Evolutionary conservation across 176 grass and related monocot species (phyloP).

Genomic region (Rhynchospora tenuis): DNA sequence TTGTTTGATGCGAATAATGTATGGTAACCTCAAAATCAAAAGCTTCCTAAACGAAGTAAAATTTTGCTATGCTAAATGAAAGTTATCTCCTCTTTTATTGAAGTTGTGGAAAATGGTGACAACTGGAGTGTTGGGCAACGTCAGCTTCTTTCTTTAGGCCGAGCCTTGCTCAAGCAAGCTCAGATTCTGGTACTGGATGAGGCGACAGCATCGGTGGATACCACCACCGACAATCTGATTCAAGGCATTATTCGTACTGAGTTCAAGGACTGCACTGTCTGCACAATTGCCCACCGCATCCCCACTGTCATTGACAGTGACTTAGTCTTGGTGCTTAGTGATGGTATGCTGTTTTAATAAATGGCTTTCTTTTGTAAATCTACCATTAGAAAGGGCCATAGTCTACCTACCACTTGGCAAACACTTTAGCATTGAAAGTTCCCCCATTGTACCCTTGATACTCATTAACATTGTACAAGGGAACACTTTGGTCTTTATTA

Average conservation of each 20-base stretch:
- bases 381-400: background rate
- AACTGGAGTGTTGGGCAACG: conserved; percentile 99
- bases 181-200: conserved; percentile 94
- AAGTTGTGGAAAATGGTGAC: conserved; percentile 93
- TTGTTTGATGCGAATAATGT: background rate
- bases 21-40: background rate
- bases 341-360: conserved; percentile 42
- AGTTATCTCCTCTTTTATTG: conserved; percentile 2
- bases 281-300: conserved; percentile 94
- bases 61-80: background rate
- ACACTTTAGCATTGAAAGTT: background rate
- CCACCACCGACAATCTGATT: conserved; percentile 94
- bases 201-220: conserved; percentile 95
- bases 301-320: conserved; percentile 99
- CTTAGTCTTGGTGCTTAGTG: conserved; percentile 79
- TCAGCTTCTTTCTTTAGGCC: conserved; percentile 90
- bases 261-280: conserved; percentile 87
- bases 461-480: background rate
- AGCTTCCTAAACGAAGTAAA: background rate
- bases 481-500: background rate
- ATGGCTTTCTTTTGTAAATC: background rate
- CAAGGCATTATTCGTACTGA: conserved; percentile 98
- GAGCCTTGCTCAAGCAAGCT: conserved; percentile 86
- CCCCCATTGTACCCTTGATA: background rate
- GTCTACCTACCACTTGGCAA: background rate